Evolutionary conservation across 2,329 filamentous ascomycete species (phyloP), one percentile per base, ranked within the genome.

Genomic region (Dactylella cylindrospora): DNA sequence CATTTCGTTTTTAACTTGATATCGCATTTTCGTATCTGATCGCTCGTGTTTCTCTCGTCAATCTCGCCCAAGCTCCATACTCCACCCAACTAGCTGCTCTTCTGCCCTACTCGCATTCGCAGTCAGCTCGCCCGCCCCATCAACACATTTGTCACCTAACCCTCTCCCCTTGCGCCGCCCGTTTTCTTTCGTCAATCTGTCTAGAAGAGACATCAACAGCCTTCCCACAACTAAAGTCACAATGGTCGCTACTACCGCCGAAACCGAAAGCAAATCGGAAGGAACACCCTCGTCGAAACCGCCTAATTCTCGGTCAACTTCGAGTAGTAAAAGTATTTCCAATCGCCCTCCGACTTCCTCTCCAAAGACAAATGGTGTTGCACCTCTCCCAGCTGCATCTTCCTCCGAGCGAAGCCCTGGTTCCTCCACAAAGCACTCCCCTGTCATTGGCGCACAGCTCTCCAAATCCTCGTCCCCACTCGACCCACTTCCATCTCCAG

Each of bases 301-400:
- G 55, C 55, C 55, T 61, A 61, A 61, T 61, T 61, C 55, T 41
- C 55, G 55, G 47, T 47, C 55, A 7, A 47, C 33, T 20, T 61
- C 55, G 35, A 44, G 47, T 53, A 46, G 46, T 29, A 61, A 61
- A 1, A 61, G 53, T 22, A 19, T 38, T 6, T 43, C 53, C 29
- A 52, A 41, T 49, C 55, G 55, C 35, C 52, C 55, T 49, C 55
- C 55, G 35, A 53, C 55, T n/a, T 40, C 55, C 29, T 53, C 47
- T 23, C 55, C 55, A 28, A 61, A 61, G 44, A 47, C 53, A 5
- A 61, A 61, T n/a, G 55, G 47, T 25, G 25, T 61, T 29, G 43
- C 41, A 15, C 50, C 50, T 35, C 29, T n/a, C 8, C n/a, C 52
- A 2, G 15, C 47, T 20, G 46, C 47, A n/a, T 43, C 55, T 29